Evolutionary conservation across 805 yeast genomes (phyloP), one percentile per base, ranked within the genome.

Genomic region (Saccharomyces jurei): DNA sequence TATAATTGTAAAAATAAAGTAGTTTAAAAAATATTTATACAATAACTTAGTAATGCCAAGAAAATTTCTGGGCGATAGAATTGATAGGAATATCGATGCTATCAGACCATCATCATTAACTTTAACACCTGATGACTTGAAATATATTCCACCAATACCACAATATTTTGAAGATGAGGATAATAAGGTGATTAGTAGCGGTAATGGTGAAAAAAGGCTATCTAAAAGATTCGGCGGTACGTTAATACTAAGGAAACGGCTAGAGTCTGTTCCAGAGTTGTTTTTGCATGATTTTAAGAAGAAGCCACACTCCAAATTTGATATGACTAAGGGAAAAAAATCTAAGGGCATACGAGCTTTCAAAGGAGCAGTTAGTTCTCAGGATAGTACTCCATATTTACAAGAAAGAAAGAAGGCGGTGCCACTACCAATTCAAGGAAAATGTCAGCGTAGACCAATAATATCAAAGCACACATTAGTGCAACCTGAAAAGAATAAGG

Each of bases 221-320:
- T 61, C 65, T 17, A 52, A 61, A n/a, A 61, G 57, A 49, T 61
- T 58, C 54, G 64, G 69, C n/a, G 69, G 70, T 11, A 68, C 71
- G 0, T 49, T 66, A 2, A 60, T 46, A 30, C 49, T 68, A 41
- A 65, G 59, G 52, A 56, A 65, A 53, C 57, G 71, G 46, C 55
- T 68, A 28, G 67, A 63, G 30, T 66, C 70, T 1, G 70, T 68
- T 3, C 71, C 71, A 13, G 71, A 67, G 52, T 56, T 68, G 11
- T 61, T 67, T 29, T 46, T 66, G 21, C 67, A 60, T 51, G 66
- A 64, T 49, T 57, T 61, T 22, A 61, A 60, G 11, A 56, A 56
- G 32, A 61, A 41, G 32, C 50, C 56, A 41, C 10, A 31, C 17
- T 17, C 44, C 25, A 17, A 36, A 9, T 22, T 36, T 17, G 44